phyloP scores from a whole-genome alignment of 2,329 filamentous ascomycete genomes.

The Cucurbitaria berberidis region DNA sequence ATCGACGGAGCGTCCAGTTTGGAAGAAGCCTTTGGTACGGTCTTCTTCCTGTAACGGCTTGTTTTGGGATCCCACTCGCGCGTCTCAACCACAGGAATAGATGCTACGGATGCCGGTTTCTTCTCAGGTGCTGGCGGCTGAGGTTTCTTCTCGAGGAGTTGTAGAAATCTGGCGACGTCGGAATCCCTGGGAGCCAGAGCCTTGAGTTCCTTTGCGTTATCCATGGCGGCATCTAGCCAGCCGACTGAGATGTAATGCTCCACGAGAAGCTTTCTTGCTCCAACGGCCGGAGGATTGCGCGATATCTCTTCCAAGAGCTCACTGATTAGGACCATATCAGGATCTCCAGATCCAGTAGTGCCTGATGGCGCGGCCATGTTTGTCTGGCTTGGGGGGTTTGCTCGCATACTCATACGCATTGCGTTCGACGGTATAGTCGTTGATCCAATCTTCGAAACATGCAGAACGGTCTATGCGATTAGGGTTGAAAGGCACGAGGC shows the following conservation, averaged over 20 bases:
- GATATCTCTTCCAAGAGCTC: constrained; percentile 43
- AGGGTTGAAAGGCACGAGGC: background rate
- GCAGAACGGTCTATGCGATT: background rate
- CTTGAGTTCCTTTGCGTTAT: constrained; percentile 37
- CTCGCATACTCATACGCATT: background rate
- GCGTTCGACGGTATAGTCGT: background rate
- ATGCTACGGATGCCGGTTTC: background rate
- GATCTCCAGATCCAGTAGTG: constrained; percentile 27
- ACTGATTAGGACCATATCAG: constrained; percentile 41
- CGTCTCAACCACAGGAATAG: constrained; percentile 1
- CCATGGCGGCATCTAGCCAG: constrained; percentile 43
- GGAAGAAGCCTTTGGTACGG: background rate
- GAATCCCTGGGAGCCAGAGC: constrained; percentile 25
- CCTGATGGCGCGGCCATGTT: constrained; percentile 15
- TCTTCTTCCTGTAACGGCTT: constrained; percentile 15
- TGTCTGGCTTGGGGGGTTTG: background rate
- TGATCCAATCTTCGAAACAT: background rate
- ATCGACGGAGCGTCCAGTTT: constrained; percentile 4
- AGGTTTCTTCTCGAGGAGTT: constrained; percentile 30
- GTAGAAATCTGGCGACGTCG: constrained; percentile 31
- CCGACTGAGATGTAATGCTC: constrained; percentile 43
- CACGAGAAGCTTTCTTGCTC: constrained; percentile 37
- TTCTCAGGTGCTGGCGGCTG: constrained; percentile 23
- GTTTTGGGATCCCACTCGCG: constrained; percentile 19
- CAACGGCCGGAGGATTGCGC: constrained; percentile 35